Evolutionary conservation across 768 basidiomycete species (phyloP).

Genomic region (Kwoniella dendrophila): DNA sequence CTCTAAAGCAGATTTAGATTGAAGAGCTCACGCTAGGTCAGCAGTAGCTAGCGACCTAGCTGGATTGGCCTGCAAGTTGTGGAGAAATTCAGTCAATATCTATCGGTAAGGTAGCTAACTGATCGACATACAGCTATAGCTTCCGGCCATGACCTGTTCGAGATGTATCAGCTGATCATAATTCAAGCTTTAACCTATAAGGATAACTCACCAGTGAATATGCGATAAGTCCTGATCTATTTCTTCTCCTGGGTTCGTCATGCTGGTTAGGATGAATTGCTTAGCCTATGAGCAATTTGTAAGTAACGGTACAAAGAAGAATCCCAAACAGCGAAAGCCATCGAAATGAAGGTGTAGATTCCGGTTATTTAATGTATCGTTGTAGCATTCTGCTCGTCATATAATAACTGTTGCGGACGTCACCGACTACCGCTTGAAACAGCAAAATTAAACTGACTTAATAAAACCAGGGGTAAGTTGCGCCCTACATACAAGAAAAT

Average conservation of each 20-base stretch:
- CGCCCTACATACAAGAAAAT: too few relatives aligned
- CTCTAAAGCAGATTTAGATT: neutral
- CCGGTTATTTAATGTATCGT: too few relatives aligned
- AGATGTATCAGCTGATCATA: conserved; percentile 17
- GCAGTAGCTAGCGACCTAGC: conserved; percentile 39
- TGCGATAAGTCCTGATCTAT: conserved; percentile 45
- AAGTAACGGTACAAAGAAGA: too few relatives aligned
- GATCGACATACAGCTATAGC: conserved; percentile 39
- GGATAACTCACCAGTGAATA: conserved; percentile 43
- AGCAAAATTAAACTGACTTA: too few relatives aligned
- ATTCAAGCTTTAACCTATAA: neutral
- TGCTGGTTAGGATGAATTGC: too few relatives aligned
- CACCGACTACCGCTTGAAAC: too few relatives aligned
- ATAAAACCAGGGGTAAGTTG: too few relatives aligned
- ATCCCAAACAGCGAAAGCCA: too few relatives aligned
- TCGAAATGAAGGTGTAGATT: too few relatives aligned
- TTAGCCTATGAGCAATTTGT: too few relatives aligned
- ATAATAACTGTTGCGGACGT: too few relatives aligned
- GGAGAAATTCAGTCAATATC: neutral
- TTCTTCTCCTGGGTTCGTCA: conserved; percentile 20
- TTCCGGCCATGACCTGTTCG: conserved; percentile 47
- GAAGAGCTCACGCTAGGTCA: conserved; percentile 39
- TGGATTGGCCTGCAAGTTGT: conserved; percentile 37
- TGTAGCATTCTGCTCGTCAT: too few relatives aligned
- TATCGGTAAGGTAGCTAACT: neutral